Percentiles rank a stretch among this genome's conserved stretches.
These are phyloP conservation scores for Plantago major DNA, from an alignment of 257 asterid species.

Conservation along the genomic window DNA sequence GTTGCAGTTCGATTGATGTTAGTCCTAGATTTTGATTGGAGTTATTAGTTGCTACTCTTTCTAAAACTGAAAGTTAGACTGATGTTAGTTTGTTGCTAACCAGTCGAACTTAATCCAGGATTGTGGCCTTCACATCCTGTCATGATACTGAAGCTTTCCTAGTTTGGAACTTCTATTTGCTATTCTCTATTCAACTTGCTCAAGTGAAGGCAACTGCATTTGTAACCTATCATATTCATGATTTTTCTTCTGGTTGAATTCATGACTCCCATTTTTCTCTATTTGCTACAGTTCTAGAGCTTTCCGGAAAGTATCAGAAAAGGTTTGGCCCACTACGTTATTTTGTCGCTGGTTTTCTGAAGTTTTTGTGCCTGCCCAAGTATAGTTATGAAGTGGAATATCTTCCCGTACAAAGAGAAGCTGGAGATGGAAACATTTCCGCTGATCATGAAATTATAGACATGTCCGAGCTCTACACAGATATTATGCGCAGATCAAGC, in stretches of 20 bases:
- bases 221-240: too few species aligned
- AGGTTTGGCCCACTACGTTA: slow-evolving; percentile 94
- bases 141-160: too few species aligned
- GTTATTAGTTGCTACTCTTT: not conserved
- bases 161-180: too few species aligned
- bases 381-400: slow-evolving; percentile 88
- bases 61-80: not conserved
- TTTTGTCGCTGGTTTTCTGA: slow-evolving; percentile 93
- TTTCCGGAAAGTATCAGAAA: slow-evolving; percentile 88
- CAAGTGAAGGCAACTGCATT: too few species aligned
- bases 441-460: slow-evolving; percentile 55
- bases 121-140: too few species aligned
- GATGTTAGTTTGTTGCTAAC: slow-evolving; percentile 10
- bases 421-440: slow-evolving; percentile 45
- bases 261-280: slow-evolving; percentile 13
- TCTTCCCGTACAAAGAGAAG: slow-evolving; percentile 60
- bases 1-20: slow-evolving; percentile 9
- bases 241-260: too few species aligned
- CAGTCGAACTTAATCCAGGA: not conserved
- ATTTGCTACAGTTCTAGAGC: slow-evolving; percentile 73
- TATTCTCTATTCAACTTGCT: too few species aligned
- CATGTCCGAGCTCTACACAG: slow-evolving; percentile 84
- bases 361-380: slow-evolving; percentile 90
- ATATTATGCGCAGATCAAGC: slow-evolving; percentile 90
- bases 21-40: not conserved